phyloP scores from a whole-genome alignment of 345 rosid species.

The Aquilaria malaccensis region DNA sequence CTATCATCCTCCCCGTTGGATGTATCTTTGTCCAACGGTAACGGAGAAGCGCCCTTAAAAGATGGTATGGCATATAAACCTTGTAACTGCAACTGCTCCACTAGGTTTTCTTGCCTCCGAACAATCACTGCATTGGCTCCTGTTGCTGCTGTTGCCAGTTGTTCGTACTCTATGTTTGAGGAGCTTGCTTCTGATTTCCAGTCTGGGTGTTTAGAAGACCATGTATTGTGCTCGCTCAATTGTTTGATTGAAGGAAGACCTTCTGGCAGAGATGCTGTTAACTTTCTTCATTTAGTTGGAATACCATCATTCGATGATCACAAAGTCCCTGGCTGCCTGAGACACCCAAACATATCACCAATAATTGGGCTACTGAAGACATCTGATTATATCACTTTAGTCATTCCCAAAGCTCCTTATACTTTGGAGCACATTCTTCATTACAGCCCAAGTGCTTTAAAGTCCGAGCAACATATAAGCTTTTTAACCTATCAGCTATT shows the following conservation, averaged over 20 bases:
- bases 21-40: slow-evolving; percentile 11
- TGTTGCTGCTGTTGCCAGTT: slow-evolving; percentile 36
- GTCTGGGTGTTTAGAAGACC: slow-evolving; percentile 64
- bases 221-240: slow-evolving; percentile 46
- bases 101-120: slow-evolving; percentile 43
- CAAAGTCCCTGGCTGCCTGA: slow-evolving; percentile 41
- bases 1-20: slow-evolving; percentile 12
- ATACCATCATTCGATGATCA: slow-evolving; percentile 45
- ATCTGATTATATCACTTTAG: slow-evolving; percentile 34
- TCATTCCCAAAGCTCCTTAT: slow-evolving; percentile 67
- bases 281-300: slow-evolving; percentile 60
- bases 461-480: slow-evolving; percentile 68
- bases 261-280: slow-evolving; percentile 48
- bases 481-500: slow-evolving; percentile 71
- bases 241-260: slow-evolving; percentile 58
- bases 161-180: slow-evolving; percentile 39
- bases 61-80: slow-evolving; percentile 19
- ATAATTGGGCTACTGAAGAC: slow-evolving; percentile 55
- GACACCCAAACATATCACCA: slow-evolving; percentile 85
- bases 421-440: slow-evolving; percentile 70
- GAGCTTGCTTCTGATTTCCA: slow-evolving; percentile 43
- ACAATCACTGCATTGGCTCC: slow-evolving; percentile 54
- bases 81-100: slow-evolving; percentile 30
- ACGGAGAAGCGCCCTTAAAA: slow-evolving; percentile 9
- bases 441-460: slow-evolving; percentile 58